Evolutionary conservation across 345 rosid genomes (phyloP), one percentile per base, ranked within the genome.

Genomic region (Aethionema arabicum): DNA sequence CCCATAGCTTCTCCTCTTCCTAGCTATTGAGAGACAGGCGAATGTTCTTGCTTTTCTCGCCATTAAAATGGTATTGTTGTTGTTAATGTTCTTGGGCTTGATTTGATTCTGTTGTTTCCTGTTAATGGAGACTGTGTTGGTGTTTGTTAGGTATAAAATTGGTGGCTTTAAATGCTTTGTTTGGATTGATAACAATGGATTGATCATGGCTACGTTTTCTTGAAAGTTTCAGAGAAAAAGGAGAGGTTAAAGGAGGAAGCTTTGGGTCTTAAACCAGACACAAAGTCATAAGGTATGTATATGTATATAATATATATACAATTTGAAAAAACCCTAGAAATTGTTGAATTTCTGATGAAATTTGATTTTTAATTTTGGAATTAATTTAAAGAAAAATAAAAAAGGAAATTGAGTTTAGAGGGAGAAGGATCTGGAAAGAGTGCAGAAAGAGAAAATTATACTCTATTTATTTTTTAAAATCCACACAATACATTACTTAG

Each of bases 11-110:
- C 62, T 74, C 47, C 56, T 49, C 43, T 63, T 61, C 41, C 61
- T 72, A 11, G 41, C 31, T n/a, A 54, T 56, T 30, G 83, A 83
- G 72, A 76, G 76, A 31, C 74, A 77, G 3, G 56, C 48, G 11
- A 67, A 73, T 43, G 67, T 67, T n/a, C 56, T 52, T 3, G 60
- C 61, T 21, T 66, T 56, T 38, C 69, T 69, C 53, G 66, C 47
- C 35, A 66, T 37, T 29, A 27, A 41, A 49, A 72, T 70, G 45
- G 63, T 47, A 13, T 65, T 66, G 56, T 58, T 59, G 27, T 21
- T 21, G 27, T 21, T 21, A 21, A 21, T 21, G 27, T 21, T 21
- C 38, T 54, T 72, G 16, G 46, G n/a, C 43, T 37, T 42, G 50
- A 7, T 58, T 33, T 27, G 55, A 36, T 29, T 49, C 27, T 47